Conservation (phyloP, 257 asterid genomes). For the Scutellaria minor region DNA sequence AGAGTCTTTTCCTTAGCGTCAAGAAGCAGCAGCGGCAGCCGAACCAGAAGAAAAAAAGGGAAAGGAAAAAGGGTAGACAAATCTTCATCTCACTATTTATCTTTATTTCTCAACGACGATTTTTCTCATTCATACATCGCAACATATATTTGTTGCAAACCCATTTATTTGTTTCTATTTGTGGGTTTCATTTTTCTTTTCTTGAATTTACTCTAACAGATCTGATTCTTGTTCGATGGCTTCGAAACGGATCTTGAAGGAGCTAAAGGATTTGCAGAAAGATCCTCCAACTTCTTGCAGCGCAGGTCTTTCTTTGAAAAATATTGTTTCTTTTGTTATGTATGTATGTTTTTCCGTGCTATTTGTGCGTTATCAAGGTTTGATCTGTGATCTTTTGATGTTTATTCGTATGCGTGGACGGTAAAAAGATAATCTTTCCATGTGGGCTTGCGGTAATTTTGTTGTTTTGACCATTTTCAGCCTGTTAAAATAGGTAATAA, state of each 20-base stretch:
- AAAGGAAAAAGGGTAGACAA: not conserved
- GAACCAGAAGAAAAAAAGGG: constrained; percentile 38
- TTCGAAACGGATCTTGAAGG: constrained; percentile 68
- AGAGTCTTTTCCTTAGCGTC: constrained; percentile 39
- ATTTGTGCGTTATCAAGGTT: constrained; percentile 20
- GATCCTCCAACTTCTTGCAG: constrained; percentile 67
- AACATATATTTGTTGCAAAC: not conserved
- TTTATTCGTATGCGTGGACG: not conserved
- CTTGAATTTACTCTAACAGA: constrained; percentile 38
- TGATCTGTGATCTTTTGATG: constrained; percentile 40
- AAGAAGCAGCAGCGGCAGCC: constrained; percentile 47
- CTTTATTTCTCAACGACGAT: not conserved
- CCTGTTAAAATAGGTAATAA: not conserved
- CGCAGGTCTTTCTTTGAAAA: constrained; percentile 40
- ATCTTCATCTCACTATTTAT: not conserved
- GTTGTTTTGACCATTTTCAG: constrained; percentile 23
- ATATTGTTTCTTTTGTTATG: not conserved
- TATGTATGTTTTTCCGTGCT: constrained; percentile 5
- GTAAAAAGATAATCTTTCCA: not conserved
- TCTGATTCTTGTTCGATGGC: constrained; percentile 55
- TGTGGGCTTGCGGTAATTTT: constrained; percentile 27
- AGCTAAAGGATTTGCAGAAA: constrained; percentile 63
- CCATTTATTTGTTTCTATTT: not conserved
- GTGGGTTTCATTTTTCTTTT: constrained; percentile 21
- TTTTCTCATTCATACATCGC: constrained; percentile 17